Base-by-base conservation (phyloP, 73 alveolate species). In the Diophrys sp. region DNA sequence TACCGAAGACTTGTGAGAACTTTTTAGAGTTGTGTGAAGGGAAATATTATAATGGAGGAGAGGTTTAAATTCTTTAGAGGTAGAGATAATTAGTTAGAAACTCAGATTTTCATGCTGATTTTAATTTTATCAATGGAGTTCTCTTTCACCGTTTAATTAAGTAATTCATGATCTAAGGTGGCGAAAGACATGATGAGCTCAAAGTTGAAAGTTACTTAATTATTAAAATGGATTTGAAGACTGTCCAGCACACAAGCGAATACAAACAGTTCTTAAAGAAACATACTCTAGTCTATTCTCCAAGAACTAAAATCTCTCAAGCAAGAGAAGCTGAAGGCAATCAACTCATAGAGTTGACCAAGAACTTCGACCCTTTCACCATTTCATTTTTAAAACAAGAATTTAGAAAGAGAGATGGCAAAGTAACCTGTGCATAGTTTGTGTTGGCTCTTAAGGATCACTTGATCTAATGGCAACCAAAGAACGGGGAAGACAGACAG, bases 301-400 rank as follows among this genome's bases (percentile, higher is more conserved):
- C 89, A 27, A 33, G 89, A 24, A 80, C 80, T 18, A 23, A 71
- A 23, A 56, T 73, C 11, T 55, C 78, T n/a, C 31, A 57, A 25
- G n/a, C 54, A 18, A 71, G 89, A 72, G 89, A 80, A n/a, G 71
- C 53, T 44, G 95, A 89, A 31, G 91, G 80, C 26, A 77, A 87
- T 0, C 62, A 78, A 14, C 73, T 89, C 30, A 80, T 85, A 26
- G 92, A 89, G 66, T 69, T 92, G 33, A 92, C 93, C 8, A 86
- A 90, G 79, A 91, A 92, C 70, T 92, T 92, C 56, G 97, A 92
- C 74, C 97, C 97, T 8, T 89, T 92, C 33, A 92, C 97, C 0
- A 91, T 92, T 25, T 85, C 83, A 68, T 87, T 90, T 55, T 78
- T 92, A 8, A 92, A 91, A 78, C 76, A 75, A 26, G 97, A 92